Base-by-base conservation (phyloP, 1,139 yeast species). In the Blastobotrys illinoisensis region DNA sequence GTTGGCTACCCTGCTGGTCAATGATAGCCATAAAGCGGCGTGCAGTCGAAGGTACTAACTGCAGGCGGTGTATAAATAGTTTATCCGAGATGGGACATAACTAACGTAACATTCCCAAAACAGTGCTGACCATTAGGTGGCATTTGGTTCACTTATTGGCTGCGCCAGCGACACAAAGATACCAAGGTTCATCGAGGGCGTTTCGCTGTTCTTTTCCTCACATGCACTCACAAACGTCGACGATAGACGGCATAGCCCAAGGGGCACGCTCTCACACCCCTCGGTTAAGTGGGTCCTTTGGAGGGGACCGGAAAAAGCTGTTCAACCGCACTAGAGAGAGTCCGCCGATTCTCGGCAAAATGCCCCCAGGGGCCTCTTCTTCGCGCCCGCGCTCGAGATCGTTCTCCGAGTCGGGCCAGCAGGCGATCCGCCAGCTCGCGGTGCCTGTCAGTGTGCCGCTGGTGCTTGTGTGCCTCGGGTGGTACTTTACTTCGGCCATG, bases 401-500 rank as follows among this genome's bases (percentile, higher is more conserved):
- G 9, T 54, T 64, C 19, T 60, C 64, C 5, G 60, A 60, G 43
- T 56, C 63, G 13, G 58, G 66, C 20, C 65, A 63, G 48, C 65
- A 69, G 36, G 73, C 71, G 7, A 67, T 68, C 43, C 60, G 67
- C 45, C 65, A 64, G 43, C 62, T 70, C 48, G 73, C 73, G 1
- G 72, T 73, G 14, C 75, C 75, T 1, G 62, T 72, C 43, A 63
- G 69, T 51, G 60, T 70, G 7, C 67, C 72, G 44, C 71, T 80
- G 18, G 73, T 79, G 1, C 48, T 64, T 1, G 65, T 86, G 44
- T 91, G 97, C 68, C 64, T 79, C 7, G 65, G 79, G 40, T 91
- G 98, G 98, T 91, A 91, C 70, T 66, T 81, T 36, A 75, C 85
- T n/a, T 85, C 95, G 44, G 90, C 95, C 13, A 70, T 90, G 16